Evolutionary conservation across 805 yeast species (phyloP), one percentile per base, ranked within the genome.

Genomic region (Candida morakotiae): DNA sequence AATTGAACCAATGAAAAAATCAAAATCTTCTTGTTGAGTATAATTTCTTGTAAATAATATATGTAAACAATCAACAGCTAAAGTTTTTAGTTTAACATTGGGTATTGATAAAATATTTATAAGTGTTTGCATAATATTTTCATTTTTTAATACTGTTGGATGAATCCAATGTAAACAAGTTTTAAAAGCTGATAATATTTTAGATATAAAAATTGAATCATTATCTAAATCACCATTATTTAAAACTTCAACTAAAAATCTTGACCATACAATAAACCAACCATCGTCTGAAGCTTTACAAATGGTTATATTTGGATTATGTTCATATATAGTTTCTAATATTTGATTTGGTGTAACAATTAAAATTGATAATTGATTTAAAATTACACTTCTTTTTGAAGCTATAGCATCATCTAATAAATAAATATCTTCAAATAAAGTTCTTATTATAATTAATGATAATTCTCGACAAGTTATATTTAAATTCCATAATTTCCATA

Each of bases 381-480:
- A 71, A 1, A 84, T 73, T n/a, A 78, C 72, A 39, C 83, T 77
- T 51, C 98, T 72, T 47, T 79, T 83, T 23, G 89, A 71, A 2
- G 96, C 96, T 15, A 87, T 76, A 17, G 96, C 83, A 55, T 93
- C 99, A 47, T 93, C 98, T 33, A 93, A 69, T 35, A 94, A 67
- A 54, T 87, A 93, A 9, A 93, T 78, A 55, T 93, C 99, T 61
- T 93, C 99, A 54, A 91, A 93, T 13, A 93, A 61, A 3, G 94
- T 87, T 52, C 96, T 69, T 46, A 87, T 75, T 5, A 93, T 83
- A 32, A 84, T 77, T 17, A 91, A 64, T 2, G 89, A 70, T 34
- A 93, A 64, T 53, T 88, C 96, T 44, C 95, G 70, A 3, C 89
- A 72, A 17, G 77, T 73, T 13, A 69, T 60, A 36, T 75, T 75